Base-by-base conservation (phyloP, 192 early-diverging fungal genomes). In the Chytriomyces sp. region DNA sequence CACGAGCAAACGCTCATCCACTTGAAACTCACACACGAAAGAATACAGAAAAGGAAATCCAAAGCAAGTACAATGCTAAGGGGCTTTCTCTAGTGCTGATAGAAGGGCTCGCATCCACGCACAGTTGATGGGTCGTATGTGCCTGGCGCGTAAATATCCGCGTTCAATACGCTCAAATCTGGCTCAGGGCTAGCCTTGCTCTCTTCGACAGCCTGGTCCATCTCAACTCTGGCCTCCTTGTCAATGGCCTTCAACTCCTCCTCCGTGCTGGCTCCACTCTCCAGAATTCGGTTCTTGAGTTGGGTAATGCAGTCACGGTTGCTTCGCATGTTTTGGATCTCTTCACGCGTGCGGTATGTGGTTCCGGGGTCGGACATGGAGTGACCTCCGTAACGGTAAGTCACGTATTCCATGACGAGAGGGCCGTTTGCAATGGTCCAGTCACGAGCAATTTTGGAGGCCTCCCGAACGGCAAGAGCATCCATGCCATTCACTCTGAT, bases 351-450 rank as follows among this genome's bases (percentile, higher is more conserved):
- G 78, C 97, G 93, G 93, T 99, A 99, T 50, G 95, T 98, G 83
- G 96, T 99, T 78, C 97, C 97, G 26, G 96, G 97, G 85, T 99
- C 96, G 71, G 96, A 99, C 97, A 99, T 99, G 78, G 97, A 99
- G 94, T 99, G 97, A 67, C 97, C 97, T 84, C 96, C 97, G 86
- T 99, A 99, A 67, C 96, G 95, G 88, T 99, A 99, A 28, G 97
- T 99, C 77, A 92, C 92, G 89, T 97, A 90, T 89, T 99, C 96
- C 83, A 97, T 88, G 44, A 99, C 89, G 67, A 98, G 81, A 50
- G 97, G 96, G 10, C 97, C 97, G 73, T 96, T 92, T 77, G 90
- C 95, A 53, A 89, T 69, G 5, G 91, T 90, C 91, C 92, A 96
- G 80, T 97, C 89, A 78, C 95, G 92, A 62, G 95, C 95, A 77